Evolutionary conservation across 2,329 filamentous ascomycete species (phyloP).

Genomic region (Phyllosticta citriasiana): DNA sequence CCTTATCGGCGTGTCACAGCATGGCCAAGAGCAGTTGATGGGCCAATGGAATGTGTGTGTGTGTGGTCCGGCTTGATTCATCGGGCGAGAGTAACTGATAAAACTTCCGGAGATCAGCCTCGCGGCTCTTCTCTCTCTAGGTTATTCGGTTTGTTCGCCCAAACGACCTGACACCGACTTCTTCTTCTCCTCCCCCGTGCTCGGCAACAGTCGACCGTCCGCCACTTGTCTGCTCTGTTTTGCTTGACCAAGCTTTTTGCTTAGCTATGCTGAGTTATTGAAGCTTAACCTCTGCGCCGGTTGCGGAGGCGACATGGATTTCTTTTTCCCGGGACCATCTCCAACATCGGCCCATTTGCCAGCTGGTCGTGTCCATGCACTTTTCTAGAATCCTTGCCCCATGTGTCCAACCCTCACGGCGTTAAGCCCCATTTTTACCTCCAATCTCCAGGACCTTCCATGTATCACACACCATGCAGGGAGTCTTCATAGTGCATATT

Average conservation of each 20-base stretch:
- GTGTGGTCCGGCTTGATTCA: neutral
- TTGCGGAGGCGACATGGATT: neutral
- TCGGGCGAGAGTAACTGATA: neutral
- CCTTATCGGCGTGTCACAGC: neutral
- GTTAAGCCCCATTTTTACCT: neutral
- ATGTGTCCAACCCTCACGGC: neutral
- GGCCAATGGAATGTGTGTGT: neutral
- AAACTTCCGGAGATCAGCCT: neutral
- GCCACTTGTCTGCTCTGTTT: neutral
- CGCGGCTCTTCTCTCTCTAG: neutral
- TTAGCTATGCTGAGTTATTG: neutral
- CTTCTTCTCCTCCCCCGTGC: neutral
- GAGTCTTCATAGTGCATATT: neutral
- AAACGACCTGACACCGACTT: neutral
- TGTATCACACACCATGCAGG: neutral
- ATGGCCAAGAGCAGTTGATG: neutral
- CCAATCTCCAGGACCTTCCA: neutral
- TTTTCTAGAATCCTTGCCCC: neutral
- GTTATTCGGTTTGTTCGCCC: neutral
- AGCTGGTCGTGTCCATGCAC: neutral
- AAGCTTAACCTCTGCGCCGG: neutral
- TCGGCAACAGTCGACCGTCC: neutral
- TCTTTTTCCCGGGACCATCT: neutral
- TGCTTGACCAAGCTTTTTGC: neutral
- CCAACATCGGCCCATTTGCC: neutral